phyloP scores from a whole-genome alignment of 2,329 filamentous ascomycete genomes.

The Esteya vermicola region DNA sequence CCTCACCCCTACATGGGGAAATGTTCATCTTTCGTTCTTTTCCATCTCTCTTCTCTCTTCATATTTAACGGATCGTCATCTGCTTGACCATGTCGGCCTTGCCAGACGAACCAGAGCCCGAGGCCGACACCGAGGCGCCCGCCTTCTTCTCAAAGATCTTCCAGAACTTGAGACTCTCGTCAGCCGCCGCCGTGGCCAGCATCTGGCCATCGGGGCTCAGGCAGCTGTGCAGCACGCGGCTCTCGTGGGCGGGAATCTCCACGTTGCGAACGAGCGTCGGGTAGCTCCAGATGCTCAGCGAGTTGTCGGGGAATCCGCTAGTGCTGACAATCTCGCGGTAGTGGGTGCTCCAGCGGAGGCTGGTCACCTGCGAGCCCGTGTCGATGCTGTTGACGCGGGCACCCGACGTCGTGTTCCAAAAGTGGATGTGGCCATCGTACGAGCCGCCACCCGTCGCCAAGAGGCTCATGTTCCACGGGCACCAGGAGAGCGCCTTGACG shows the following conservation, averaged over 20 bases:
- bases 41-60: neutral
- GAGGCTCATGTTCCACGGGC: constrained; percentile 96
- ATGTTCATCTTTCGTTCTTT: no score
- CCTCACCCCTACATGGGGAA: no score
- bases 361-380: constrained; percentile 94
- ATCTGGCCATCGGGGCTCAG: constrained; percentile 96
- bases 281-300: constrained; percentile 97
- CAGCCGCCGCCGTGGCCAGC: constrained; percentile 77
- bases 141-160: constrained; percentile 99
- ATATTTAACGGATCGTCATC: constrained; percentile 72
- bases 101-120: constrained; percentile 52
- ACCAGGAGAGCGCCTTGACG: constrained; percentile 97
- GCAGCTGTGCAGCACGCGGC: constrained; percentile 88
- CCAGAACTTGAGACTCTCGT: constrained; percentile 99
- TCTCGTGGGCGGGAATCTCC: constrained; percentile 96
- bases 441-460: constrained; percentile 92
- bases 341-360: constrained; percentile 86
- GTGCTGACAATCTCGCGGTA: constrained; percentile 98
- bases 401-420: constrained; percentile 98
- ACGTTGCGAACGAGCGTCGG: constrained; percentile 93
- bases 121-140: constrained; percentile 50
- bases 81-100: constrained; percentile 85
- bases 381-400: constrained; percentile 98
- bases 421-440: constrained; percentile 96
- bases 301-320: constrained; percentile 98